Percentiles rank a stretch among this genome's conserved stretches.
Evolutionary conservation across 2,329 filamentous ascomycete species (phyloP).

Genomic region (Aspergillus udagawae): DNA sequence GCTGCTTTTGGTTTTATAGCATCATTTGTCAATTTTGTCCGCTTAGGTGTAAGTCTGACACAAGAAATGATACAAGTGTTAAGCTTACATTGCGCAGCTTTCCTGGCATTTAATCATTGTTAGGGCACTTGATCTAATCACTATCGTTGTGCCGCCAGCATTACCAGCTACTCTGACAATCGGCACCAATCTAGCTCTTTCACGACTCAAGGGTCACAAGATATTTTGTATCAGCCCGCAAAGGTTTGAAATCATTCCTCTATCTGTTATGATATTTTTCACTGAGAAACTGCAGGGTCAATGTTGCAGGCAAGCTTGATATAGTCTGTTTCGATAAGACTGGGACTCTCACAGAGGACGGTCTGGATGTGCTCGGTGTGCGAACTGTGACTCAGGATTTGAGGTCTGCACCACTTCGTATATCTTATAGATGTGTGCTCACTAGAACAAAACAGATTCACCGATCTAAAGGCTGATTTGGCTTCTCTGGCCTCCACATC

Average conservation of each 20-base stretch:
- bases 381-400: conserved; percentile 66
- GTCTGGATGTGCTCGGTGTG: conserved; percentile 86
- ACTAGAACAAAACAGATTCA: conserved; percentile 52
- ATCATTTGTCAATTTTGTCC: conserved; percentile 89
- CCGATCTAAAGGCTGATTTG: conserved; percentile 67
- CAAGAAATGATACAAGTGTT: background rate
- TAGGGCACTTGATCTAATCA: conserved; percentile 89
- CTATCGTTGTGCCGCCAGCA: conserved; percentile 93
- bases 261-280: background rate
- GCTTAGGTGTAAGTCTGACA: conserved; percentile 54
- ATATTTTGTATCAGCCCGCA: conserved; percentile 99
- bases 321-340: conserved; percentile 99
- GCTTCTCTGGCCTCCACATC: conserved; percentile 49
- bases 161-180: conserved; percentile 93
- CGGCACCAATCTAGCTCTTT: conserved; percentile 90
- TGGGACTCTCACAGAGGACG: conserved; percentile 95
- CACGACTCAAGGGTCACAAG: conserved; percentile 76
- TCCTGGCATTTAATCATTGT: conserved; percentile 89
- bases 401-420: conserved; percentile 26
- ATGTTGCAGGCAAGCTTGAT: conserved; percentile 92
- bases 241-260: conserved; percentile 33
- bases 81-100: conserved; percentile 45
- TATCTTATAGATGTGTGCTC: background rate
- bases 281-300: conserved; percentile 57
- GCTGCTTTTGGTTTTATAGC: conserved; percentile 83